Evolutionary conservation across 2,329 filamentous ascomycete genomes (phyloP).

Genomic region (Parasarocladium wereldwijsianum): DNA sequence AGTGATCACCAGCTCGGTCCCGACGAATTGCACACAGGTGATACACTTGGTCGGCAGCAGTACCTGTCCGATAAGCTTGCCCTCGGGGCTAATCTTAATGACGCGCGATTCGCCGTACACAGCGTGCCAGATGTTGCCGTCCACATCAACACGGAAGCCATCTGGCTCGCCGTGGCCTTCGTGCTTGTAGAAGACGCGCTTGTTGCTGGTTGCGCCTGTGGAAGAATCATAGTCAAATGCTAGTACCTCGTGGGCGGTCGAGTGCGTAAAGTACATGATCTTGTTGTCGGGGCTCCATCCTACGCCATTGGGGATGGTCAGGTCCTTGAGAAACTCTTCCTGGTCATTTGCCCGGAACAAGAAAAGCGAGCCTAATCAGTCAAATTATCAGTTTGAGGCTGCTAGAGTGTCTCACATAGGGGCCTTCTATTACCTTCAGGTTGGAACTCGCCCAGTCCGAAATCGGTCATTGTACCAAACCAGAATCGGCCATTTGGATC

Average conservation of each 20-base stretch:
- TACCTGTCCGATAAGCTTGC: conserved; percentile 60
- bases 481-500: conserved; percentile 73
- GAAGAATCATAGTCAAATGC: conserved; percentile 57
- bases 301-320: conserved; percentile 49
- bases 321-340: conserved; percentile 42
- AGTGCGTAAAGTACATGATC: conserved; percentile 59
- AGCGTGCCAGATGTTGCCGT: conserved; percentile 81
- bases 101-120: conserved; percentile 69
- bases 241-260: conserved; percentile 53
- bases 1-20: conserved; percentile 63
- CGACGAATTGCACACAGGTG: conserved; percentile 70
- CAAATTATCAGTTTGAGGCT: background rate
- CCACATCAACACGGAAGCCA: conserved; percentile 68
- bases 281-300: conserved; percentile 8
- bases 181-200: conserved; percentile 60
- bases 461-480: conserved; percentile 77
- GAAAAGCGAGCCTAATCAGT: conserved; percentile 50
- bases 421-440: conserved; percentile 39
- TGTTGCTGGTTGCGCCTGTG: conserved; percentile 49
- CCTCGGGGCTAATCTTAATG: conserved; percentile 55
- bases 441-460: conserved; percentile 39
- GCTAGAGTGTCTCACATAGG: background rate
- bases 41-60: conserved; percentile 63
- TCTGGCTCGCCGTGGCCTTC: conserved; percentile 56
- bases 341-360: conserved; percentile 49